These are phyloP conservation scores for Cynara cardunculus DNA, from an alignment of 129 eudicot genomes.

Conservation along the genomic window DNA sequence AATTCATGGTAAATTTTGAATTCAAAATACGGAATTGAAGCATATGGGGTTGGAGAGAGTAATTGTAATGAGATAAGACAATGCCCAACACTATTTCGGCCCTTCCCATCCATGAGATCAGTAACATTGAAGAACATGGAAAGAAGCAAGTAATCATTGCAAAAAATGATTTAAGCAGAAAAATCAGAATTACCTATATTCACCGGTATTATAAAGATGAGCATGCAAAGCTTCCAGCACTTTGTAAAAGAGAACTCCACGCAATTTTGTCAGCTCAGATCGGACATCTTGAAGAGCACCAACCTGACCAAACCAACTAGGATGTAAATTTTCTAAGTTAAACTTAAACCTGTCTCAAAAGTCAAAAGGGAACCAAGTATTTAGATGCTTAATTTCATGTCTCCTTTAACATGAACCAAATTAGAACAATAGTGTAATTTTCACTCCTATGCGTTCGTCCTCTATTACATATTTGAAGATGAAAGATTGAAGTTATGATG, in stretches of 20 bases:
- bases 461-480: not conserved
- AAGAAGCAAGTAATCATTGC: constrained; percentile 11
- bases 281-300: constrained; percentile 99
- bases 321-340: constrained; percentile 8
- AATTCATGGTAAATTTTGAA: not conserved
- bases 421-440: constrained; percentile 5
- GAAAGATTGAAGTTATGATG: constrained; percentile 2
- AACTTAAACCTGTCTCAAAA: constrained; percentile 2
- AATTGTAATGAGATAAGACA: not conserved
- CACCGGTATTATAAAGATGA: constrained; percentile 94
- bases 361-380: constrained; percentile 11
- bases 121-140: constrained; percentile 6
- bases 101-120: constrained; percentile 6
- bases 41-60: not conserved
- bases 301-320: constrained; percentile 52
- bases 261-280: constrained; percentile 85
- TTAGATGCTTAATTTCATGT: constrained; percentile 5
- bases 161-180: constrained; percentile 12
- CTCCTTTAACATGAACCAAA: constrained; percentile 13
- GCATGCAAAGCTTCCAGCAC: constrained; percentile 95
- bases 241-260: constrained; percentile 81
- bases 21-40: not conserved
- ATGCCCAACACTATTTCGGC: not conserved
- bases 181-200: constrained; percentile 61
- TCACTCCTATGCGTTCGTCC: not conserved